These are phyloP conservation scores for Perkinsus marinus DNA, from an alignment of 169 alveolate species.

Conservation along the genomic window DNA sequence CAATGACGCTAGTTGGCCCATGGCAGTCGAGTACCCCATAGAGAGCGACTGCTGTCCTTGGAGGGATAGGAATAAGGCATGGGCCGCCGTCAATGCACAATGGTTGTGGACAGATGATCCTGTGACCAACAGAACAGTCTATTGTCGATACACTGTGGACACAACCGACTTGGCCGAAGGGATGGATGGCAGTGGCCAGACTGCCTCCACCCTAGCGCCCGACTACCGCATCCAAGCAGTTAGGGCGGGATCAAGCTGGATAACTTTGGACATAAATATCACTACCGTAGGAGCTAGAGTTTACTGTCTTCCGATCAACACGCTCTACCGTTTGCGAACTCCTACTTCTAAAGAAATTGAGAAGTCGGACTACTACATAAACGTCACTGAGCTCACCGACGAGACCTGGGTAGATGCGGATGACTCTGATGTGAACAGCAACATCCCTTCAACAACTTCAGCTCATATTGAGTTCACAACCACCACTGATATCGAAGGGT, in stretches of 20 bases:
- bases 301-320: background rate
- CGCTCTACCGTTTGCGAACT: background rate
- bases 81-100: background rate
- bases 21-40: background rate
- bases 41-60: background rate
- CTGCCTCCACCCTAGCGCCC: background rate
- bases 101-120: background rate
- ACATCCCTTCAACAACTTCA: background rate
- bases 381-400: background rate
- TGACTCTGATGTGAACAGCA: background rate
- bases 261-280: background rate
- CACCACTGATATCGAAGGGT: background rate
- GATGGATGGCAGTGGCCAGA: background rate
- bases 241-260: background rate
- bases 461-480: background rate
- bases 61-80: background rate
- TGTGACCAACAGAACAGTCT: background rate
- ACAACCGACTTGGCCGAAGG: background rate
- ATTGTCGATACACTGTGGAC: background rate
- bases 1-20: background rate
- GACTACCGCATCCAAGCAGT: background rate
- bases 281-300: background rate
- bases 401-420: background rate
- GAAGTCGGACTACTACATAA: background rate
- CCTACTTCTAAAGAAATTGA: background rate